These are phyloP conservation scores for Aurantiochytrium sp. DNA, from an alignment of 108 stramenopile species.

Conservation along the genomic window DNA sequence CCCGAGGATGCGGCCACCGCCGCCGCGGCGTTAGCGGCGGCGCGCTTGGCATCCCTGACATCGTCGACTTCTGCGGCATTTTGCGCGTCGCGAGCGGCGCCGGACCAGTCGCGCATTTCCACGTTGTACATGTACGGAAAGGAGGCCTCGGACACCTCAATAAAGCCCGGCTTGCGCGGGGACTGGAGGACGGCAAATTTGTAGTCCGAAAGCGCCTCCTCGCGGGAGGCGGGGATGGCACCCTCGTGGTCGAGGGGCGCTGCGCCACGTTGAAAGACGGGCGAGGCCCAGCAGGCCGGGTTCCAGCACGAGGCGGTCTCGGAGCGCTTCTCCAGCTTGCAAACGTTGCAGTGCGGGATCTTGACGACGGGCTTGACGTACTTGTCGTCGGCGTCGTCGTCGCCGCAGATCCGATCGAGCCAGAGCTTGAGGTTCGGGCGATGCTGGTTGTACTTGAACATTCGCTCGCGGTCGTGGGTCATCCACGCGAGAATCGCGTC, in stretches of 20 bases:
- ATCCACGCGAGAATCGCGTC: not conserved
- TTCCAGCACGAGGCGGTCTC: not conserved
- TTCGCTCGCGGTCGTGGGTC: not conserved
- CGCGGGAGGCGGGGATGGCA: not conserved
- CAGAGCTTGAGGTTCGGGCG: not conserved
- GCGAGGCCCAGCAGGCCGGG: constrained; percentile 5
- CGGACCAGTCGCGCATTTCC: not conserved
- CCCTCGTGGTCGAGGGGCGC: not conserved
- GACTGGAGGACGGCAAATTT: not conserved
- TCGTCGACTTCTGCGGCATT: not conserved
- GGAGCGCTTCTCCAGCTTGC: not conserved
- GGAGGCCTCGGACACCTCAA: constrained; percentile 7
- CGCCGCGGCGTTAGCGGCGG: not conserved
- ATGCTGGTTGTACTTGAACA: constrained; percentile 21
- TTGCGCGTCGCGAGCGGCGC: not conserved
- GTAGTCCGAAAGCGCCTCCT: not conserved
- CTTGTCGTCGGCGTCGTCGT: constrained; percentile 1
- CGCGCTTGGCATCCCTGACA: not conserved
- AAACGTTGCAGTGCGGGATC: not conserved
- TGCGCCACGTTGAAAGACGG: not conserved
- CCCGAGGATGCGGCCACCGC: not conserved
- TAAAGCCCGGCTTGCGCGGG: constrained; percentile 10
- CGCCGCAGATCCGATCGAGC: not conserved
- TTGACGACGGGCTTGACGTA: constrained; percentile 10
- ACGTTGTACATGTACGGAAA: constrained; percentile 23